Percentiles rank a stretch among this genome's conserved stretches.
These are phyloP conservation scores for Achlya hypogyna DNA, from an alignment of 352 stramenopile genomes.

Conservation along the genomic window DNA sequence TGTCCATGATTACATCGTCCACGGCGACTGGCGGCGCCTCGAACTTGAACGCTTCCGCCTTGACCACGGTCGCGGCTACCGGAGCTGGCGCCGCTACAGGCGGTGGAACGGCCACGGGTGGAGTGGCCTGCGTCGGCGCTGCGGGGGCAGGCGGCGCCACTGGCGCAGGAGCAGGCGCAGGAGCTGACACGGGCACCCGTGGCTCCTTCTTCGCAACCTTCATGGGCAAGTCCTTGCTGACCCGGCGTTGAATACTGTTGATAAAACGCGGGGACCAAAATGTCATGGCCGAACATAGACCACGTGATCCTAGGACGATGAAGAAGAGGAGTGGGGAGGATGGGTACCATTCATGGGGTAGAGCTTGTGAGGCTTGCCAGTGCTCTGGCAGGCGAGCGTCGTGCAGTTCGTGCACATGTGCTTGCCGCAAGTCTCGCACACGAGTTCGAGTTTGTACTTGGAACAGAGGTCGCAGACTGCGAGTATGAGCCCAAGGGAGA, in stretches of 20 bases:
- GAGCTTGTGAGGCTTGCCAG: neutral
- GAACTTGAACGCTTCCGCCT: neutral
- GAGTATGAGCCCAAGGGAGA: neutral
- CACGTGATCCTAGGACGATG: neutral
- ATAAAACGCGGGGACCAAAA: constrained; percentile 5
- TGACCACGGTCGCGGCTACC: neutral
- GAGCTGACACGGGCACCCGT: neutral
- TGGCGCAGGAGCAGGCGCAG: neutral
- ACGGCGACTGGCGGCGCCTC: neutral
- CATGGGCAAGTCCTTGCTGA: neutral
- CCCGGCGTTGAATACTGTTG: neutral
- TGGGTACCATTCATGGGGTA: neutral
- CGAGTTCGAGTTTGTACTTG: constrained; percentile 12
- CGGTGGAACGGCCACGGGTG: neutral
- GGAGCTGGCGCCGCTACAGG: neutral
- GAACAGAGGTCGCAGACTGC: constrained; percentile 14
- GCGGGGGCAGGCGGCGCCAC: neutral
- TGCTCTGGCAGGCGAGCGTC: neutral
- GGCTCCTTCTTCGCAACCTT: constrained; percentile 1
- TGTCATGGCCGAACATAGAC: neutral
- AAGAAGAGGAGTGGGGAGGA: neutral
- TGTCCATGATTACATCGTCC: neutral
- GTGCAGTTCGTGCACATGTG: constrained; percentile 13
- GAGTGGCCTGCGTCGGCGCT: neutral
- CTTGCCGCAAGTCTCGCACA: constrained; percentile 5